Conservation (phyloP, 2,329 filamentous ascomycete genomes). For the Ophiocordyceps unilateralis region DNA sequence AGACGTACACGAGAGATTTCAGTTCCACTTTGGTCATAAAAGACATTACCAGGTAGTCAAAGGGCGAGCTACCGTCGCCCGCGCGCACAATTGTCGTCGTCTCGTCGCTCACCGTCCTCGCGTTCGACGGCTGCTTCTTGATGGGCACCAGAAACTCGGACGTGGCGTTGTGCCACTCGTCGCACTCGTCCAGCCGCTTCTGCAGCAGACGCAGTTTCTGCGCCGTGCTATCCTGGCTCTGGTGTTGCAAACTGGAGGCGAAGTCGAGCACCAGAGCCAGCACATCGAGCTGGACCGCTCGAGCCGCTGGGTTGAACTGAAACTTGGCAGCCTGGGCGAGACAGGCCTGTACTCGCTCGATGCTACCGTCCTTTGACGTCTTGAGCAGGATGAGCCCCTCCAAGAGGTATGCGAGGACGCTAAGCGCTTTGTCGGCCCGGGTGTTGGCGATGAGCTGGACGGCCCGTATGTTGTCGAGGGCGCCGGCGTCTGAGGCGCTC, state of each 20-base stretch:
- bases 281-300: constrained; percentile 48
- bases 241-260: constrained; percentile 48
- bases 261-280: constrained; percentile 53
- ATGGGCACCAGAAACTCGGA: constrained; percentile 38
- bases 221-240: constrained; percentile 35
- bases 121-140: constrained; percentile 28
- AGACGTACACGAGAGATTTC: constrained; percentile 34
- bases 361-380: constrained; percentile 42
- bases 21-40: constrained; percentile 44
- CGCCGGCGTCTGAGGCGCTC: constrained; percentile 41
- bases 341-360: constrained; percentile 55
- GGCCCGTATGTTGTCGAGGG: constrained; percentile 51
- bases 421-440: constrained; percentile 45
- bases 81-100: constrained; percentile 35
- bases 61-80: constrained; percentile 24
- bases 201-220: constrained; percentile 48
- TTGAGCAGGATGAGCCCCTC: constrained; percentile 55
- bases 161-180: constrained; percentile 28
- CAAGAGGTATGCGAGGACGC: constrained; percentile 46
- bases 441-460: constrained; percentile 42
- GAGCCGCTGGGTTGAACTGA: constrained; percentile 46
- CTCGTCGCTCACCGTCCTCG: constrained; percentile 36
- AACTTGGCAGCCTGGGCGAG: constrained; percentile 58
- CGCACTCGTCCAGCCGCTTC: constrained; percentile 38
- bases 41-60: constrained; percentile 40